Evolutionary conservation across 495 filamentous ascomycete genomes (phyloP), one percentile per base, ranked within the genome.

Genomic region (Penicillium nucicola): DNA sequence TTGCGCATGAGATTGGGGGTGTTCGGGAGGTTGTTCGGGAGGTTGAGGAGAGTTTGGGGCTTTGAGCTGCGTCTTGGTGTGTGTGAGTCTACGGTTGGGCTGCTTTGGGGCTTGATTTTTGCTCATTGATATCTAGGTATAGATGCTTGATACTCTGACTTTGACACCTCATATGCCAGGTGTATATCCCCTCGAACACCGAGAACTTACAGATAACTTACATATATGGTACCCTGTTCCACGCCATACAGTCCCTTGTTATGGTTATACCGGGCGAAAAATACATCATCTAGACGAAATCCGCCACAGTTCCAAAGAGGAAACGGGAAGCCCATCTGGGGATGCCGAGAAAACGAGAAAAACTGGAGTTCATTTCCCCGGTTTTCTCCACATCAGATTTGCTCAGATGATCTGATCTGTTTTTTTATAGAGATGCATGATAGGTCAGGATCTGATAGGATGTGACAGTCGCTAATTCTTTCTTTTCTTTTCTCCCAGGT

Each of bases 1-100:
- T 95, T 65, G 89, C 82, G 44, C 89, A 95, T 67, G 83, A 92
- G 52, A 72, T 84, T 13, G 76, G 78, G 19, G 81, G 82, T 32
- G 82, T 92, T 46, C 74, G 75, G 46, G 77, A 76, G 64, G 85
- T 90, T 14, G 81, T 92, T 18, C 52, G 71, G 14, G 89, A 95
- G 62, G 81, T 95, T 50, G 80, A 72, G 46, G 71, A 72, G 55
- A 69, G 25, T 28, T 28, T 28, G 25, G 25, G 25, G 25, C 25
- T 28, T 9, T 28, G 25, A 28, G 7, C 10, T 6, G 5, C 6
- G 25, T 28, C 1, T 1, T 5, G 5, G 25, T 28, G 7, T 28
- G 23, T 23, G 22, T 23, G 22, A 23, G 7, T 23, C 7, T 23
- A 4, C 25, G 2, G 25, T 28, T 28, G 25, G 1, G 7, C 10